Percentiles rank a stretch among this genome's conserved stretches.
These are phyloP conservation scores for Rosa chinensis DNA, from an alignment of 306 rosid species.

Conservation along the genomic window DNA sequence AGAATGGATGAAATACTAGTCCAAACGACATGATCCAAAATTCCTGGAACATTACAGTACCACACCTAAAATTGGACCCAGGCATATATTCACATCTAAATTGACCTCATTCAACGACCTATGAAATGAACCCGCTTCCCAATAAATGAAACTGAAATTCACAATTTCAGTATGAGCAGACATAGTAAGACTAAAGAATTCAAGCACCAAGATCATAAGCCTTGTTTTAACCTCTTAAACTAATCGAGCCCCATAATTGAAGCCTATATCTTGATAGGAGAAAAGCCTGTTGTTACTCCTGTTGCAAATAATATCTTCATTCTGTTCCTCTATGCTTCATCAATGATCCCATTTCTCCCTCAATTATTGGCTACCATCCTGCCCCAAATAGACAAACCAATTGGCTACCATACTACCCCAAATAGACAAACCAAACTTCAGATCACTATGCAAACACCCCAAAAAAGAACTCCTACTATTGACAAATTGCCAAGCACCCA, in stretches of 20 bases:
- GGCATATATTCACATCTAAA: not conserved
- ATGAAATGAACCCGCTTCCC: not conserved
- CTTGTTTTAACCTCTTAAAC: not conserved
- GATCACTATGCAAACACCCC: constrained; percentile 4
- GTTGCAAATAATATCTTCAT: not conserved
- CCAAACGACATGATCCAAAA: not conserved
- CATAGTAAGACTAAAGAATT: not conserved
- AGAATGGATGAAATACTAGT: not conserved
- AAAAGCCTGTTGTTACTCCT: not conserved
- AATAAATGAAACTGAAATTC: not conserved
- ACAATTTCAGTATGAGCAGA: not conserved
- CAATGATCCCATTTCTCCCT: not conserved
- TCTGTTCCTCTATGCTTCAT: not conserved
- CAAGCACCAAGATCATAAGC: not conserved
- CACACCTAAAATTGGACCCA: not conserved
- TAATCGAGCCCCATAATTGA: not conserved
- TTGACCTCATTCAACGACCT: not conserved
- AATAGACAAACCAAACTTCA: not conserved
- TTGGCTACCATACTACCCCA: not conserved
- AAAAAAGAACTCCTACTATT: not conserved
- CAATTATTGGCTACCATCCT: not conserved
- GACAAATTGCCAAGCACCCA: constrained; percentile 1
- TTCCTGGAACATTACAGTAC: not conserved
- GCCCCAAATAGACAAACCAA: not conserved
- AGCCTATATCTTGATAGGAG: not conserved